Percentiles rank a stretch among this genome's conserved stretches.
Evolutionary conservation across 345 rosid species (phyloP).

Genomic region (Kernera saxatilis): DNA sequence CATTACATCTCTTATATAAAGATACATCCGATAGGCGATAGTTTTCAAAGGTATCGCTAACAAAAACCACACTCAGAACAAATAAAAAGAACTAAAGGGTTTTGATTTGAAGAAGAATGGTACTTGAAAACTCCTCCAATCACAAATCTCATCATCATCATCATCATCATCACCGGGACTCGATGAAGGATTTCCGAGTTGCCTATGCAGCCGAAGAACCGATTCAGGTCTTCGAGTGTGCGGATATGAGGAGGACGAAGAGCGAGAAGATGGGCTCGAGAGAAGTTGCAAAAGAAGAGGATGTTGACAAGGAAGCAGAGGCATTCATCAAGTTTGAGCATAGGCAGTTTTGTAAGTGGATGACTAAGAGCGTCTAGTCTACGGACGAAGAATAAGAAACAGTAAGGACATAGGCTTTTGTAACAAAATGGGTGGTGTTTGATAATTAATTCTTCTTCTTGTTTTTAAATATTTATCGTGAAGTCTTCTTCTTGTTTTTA

Average conservation of each 20-base stretch:
- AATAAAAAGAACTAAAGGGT: not conserved
- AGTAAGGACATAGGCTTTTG: not conserved
- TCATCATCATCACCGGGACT: not conserved
- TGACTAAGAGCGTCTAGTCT: constrained; percentile 8
- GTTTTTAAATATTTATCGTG: not conserved
- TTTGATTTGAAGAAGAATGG: not conserved
- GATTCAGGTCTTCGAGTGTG: constrained; percentile 4
- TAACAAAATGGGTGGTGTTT: constrained; percentile 1
- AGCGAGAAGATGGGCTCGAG: constrained; percentile 12
- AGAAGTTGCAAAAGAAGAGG: constrained; percentile 16
- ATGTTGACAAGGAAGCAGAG: constrained; percentile 60
- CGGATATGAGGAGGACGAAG: constrained; percentile 8
- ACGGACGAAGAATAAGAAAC: not conserved
- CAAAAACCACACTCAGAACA: not conserved
- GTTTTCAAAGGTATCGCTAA: constrained; percentile 2
- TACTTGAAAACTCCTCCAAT: constrained; percentile 7
- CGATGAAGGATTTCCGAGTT: constrained; percentile 16
- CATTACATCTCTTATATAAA: constrained; percentile 4
- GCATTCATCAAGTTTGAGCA: constrained; percentile 58
- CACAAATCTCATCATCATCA: constrained; percentile 23
- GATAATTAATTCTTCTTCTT: too few relatives aligned
- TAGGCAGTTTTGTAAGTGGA: constrained; percentile 38
- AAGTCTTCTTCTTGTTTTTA: not conserved
- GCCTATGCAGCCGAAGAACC: constrained; percentile 13
- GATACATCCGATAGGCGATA: not conserved